Evolutionary conservation across 192 early-diverging fungal species (phyloP), one percentile per base, ranked within the genome.

Genomic region (Gryganskiella cystojenkinii): DNA sequence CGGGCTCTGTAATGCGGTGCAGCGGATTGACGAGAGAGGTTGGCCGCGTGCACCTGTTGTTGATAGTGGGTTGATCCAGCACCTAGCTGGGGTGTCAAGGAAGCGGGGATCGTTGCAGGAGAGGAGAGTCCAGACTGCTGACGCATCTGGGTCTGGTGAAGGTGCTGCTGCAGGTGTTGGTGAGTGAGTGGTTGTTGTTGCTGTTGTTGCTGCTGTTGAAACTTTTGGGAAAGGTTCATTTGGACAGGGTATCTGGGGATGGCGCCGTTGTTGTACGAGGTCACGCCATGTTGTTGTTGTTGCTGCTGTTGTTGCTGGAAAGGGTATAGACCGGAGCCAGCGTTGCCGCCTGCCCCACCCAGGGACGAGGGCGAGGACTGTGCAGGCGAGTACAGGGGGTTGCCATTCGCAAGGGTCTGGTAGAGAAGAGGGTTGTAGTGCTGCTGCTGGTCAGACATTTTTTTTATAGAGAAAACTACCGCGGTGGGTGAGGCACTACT

Each of bases 1-100:
- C 97, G 87, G 22, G 97, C 95, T 69, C 96, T 94, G 79, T 95
- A 92, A 80, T 97, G 96, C 25, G 94, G 92, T 1, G 93, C 87
- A 13, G 91, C 87, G 11, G 92, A 84, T 47, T 91, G 88, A 43
- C 95, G 88, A 28, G 93, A 94, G 54, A 87, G 59, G 43, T 92
- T 88, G 24, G 89, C 89, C 68, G 87, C 85, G 7, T 88, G 88
- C 24, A 97, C 47, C 73, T 94, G 94, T 55, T 88, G 86, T 80
- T 92, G 90, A 70, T 91, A 90, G 82, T 90, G 89, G 46, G 88
- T 82, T 67, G 89, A 85, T 40, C 63, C 81, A 0, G 86, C 56
- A 13, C 56, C 55, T 30, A 74, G 65, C 61, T 74, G 64, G 45
- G 71, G 61, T 3, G 80, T 70, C 20, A 72, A 37, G 27, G 67